Evolutionary conservation across 1,139 yeast genomes (phyloP).

Genomic region (Debaryomyces udenii): DNA sequence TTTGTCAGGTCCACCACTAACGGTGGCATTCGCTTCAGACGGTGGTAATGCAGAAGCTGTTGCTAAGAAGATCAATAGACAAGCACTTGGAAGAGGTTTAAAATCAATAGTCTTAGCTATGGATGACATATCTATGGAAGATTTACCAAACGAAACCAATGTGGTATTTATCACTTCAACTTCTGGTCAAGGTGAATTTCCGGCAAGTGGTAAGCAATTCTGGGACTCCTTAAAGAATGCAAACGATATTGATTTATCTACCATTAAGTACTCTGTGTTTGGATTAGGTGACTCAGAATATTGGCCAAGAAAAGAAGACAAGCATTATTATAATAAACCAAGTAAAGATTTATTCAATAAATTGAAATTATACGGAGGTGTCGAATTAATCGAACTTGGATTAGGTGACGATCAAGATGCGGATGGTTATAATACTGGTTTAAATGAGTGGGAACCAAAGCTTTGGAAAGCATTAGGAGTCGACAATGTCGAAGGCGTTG

Average conservation of each 20-base stretch:
- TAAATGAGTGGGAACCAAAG: constrained; percentile 80
- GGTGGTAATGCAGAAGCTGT: constrained; percentile 91
- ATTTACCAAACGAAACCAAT: constrained; percentile 78
- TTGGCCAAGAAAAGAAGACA: constrained; percentile 98
- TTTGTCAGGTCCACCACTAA: constrained; percentile 88
- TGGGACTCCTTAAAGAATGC: constrained; percentile 83
- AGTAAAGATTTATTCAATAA: constrained; percentile 70
- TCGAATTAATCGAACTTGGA: constrained; percentile 72
- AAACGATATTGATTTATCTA: constrained; percentile 72
- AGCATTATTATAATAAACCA: constrained; percentile 94
- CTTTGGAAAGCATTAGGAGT: constrained; percentile 92
- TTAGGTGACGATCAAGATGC: constrained; percentile 97
- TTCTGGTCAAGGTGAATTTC: constrained; percentile 98
- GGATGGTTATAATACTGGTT: constrained; percentile 91
- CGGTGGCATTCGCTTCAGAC: constrained; percentile 90
- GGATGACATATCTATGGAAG: constrained; percentile 86
- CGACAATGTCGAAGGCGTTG: constrained; percentile 78
- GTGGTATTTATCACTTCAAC: constrained; percentile 84
- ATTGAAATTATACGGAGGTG: constrained; percentile 71
- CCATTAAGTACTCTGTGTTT: constrained; percentile 73
- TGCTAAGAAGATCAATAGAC: constrained; percentile 79
- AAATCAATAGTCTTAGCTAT: constrained; percentile 76
- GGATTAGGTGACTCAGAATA: constrained; percentile 94
- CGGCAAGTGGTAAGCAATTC: constrained; percentile 88
- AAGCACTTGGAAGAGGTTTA: constrained; percentile 85